A percentile compares a stretch with the other conserved stretches of the same genome.
phyloP scores from a whole-genome alignment of 2,329 filamentous ascomycete species.

The Amauroascus verrucosus region DNA sequence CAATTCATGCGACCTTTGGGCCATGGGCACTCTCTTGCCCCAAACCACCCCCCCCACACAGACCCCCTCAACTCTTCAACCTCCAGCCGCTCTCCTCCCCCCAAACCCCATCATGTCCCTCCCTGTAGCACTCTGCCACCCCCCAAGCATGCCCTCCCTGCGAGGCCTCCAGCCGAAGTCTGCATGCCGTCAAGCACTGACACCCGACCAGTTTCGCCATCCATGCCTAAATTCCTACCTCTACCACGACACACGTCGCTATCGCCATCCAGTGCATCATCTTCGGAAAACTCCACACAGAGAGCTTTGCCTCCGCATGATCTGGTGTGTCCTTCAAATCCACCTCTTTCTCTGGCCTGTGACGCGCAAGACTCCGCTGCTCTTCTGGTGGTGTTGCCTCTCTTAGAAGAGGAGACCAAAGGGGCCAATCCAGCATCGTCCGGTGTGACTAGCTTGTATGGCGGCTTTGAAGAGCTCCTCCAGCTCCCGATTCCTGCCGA shows the following conservation, averaged over 20 bases:
- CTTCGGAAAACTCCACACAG: neutral
- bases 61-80: constrained; percentile 1
- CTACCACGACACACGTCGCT: constrained; percentile 2
- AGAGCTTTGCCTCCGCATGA: neutral
- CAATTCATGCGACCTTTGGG: neutral
- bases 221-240: constrained; percentile 2
- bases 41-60: neutral
- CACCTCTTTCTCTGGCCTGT: neutral
- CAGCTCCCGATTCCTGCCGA: neutral
- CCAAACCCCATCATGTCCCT: constrained; percentile 4
- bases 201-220: neutral
- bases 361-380: neutral
- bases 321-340: neutral
- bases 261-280: neutral
- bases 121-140: neutral
- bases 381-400: neutral
- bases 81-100: neutral
- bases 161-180: constrained; percentile 3
- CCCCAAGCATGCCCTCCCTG: neutral
- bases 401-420: neutral
- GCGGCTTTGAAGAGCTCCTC: constrained; percentile 1
- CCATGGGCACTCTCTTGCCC: neutral
- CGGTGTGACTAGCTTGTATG: neutral
- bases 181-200: constrained; percentile 4
- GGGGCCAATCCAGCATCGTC: neutral